Base-by-base conservation (phyloP, 805 yeast species). In the Candida khao-thaluensis region DNA sequence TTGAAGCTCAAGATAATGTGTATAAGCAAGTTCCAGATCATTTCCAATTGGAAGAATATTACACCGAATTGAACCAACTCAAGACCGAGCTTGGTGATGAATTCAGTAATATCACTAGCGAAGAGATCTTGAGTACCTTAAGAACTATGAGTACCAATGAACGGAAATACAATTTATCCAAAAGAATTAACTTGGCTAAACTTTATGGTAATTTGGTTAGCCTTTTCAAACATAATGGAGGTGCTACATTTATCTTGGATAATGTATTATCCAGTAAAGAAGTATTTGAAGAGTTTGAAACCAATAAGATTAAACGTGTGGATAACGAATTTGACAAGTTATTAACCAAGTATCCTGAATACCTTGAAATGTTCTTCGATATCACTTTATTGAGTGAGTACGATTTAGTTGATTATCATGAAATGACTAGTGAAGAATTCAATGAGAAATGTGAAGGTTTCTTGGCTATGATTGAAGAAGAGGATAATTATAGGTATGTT, bases 11-110 rank as follows among this genome's bases (percentile, higher is more conserved):
- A 35, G 22, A 17, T 10, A 29, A 12, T 10, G 23, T 24, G 12
- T 65, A 65, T 39, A 52, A 39, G 25, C 66, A 61, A 30, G 27
- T 63, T 3, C 70, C 71, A 2, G 64, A 61, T 17, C 58, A 57
- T 38, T 56, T 64, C 46, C 35, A 43, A 22, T 45, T 66, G 22
- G 66, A 64, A 23, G 68, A 66, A 35, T 66, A 49, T 42, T 32
- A 48, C n/a, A 46, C 39, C 17, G 72, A 66, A 40, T 50, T 66
- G 10, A 40, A 41, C 9, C 49, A 52, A 30, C 41, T 66, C n/a
- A 56, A 51, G 29, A 20, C 9, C 11, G 40, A 31, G 8, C 23
- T 49, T 5, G 44, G 40, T 7, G 20, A 30, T 3, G 37, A 49
- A 3, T 66, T 63, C 41, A 42, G 40, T 6, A 41, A 39, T 5